Evolutionary conservation across 2,329 filamentous ascomycete species (phyloP).

Genomic region (Acarospora socialis): DNA sequence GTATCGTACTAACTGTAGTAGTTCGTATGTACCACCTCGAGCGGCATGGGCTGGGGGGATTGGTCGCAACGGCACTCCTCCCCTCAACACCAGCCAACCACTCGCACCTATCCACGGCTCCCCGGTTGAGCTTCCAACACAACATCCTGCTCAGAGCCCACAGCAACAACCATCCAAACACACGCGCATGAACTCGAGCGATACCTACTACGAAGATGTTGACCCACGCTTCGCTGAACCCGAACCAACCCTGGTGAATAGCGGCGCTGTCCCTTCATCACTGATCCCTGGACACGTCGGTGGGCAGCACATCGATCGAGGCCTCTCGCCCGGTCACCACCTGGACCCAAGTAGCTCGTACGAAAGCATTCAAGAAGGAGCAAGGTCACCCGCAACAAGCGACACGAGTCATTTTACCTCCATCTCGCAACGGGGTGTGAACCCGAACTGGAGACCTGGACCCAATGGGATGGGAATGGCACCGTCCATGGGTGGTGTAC

Average conservation of each 20-base stretch:
- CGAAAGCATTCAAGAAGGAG: constrained; percentile 49
- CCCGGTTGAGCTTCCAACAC: constrained; percentile 13
- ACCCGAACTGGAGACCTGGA: constrained; percentile 67
- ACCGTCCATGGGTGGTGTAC: constrained; percentile 20
- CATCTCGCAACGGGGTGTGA: constrained; percentile 74
- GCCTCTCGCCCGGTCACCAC: constrained; percentile 16
- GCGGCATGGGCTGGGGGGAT: constrained; percentile 39
- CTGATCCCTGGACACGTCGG: constrained; percentile 25
- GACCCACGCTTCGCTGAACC: constrained; percentile 67
- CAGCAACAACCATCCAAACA: constrained; percentile 15
- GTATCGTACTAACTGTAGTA: constrained; percentile 24
- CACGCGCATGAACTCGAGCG: constrained; percentile 25
- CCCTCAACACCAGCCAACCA: constrained; percentile 24
- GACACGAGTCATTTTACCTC: constrained; percentile 81
- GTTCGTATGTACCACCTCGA: constrained; percentile 42
- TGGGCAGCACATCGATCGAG: constrained; percentile 11
- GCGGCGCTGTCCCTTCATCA: constrained; percentile 22
- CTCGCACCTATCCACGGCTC: constrained; percentile 23
- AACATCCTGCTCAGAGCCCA: constrained; percentile 14
- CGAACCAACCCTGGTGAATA: constrained; percentile 8
- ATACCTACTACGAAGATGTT: constrained; percentile 80
- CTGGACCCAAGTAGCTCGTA: constrained; percentile 35
- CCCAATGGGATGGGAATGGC: constrained; percentile 20
- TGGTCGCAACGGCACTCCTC: constrained; percentile 27
- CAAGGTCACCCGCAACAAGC: constrained; percentile 60